Evolutionary conservation across 352 stramenopile genomes (phyloP).

Genomic region (Globisporangium apiculatum): DNA sequence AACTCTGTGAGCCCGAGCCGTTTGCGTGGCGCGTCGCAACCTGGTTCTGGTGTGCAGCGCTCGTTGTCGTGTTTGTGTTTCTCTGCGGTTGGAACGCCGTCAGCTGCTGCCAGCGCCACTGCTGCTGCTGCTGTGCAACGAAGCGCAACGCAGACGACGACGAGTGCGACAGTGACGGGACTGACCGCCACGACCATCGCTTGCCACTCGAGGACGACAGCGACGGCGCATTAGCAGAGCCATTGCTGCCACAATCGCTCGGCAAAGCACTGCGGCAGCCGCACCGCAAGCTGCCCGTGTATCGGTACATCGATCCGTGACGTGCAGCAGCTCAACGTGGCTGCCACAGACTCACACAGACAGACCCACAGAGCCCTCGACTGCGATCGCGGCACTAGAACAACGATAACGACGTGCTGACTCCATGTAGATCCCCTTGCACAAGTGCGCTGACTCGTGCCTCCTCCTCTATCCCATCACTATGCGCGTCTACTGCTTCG

Average conservation of each 20-base stretch:
- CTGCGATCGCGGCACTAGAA: too few species aligned
- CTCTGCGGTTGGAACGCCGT: slow-evolving; percentile 28
- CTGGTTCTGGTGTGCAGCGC: slow-evolving; percentile 65
- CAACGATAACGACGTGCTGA: too few species aligned
- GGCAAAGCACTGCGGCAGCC: slow-evolving; percentile 4
- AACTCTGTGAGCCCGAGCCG: slow-evolving; percentile 48
- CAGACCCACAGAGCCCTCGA: too few species aligned
- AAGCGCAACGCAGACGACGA: not conserved
- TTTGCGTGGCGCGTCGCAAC: slow-evolving; percentile 37
- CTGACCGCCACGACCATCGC: not conserved
- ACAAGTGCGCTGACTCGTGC: not conserved
- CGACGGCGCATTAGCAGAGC: slow-evolving; percentile 8
- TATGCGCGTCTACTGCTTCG: not conserved
- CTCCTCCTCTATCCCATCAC: slow-evolving; percentile 3
- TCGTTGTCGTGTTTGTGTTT: slow-evolving; percentile 29
- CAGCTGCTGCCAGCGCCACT: slow-evolving; percentile 13
- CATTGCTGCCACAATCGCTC: slow-evolving; percentile 5
- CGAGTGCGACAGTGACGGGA: too few species aligned
- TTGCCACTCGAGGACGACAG: not conserved
- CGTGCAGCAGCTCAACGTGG: too few species aligned
- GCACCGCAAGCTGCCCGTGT: slow-evolving; percentile 14
- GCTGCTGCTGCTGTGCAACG: slow-evolving; percentile 4
- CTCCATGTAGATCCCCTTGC: not conserved
- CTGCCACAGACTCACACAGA: too few species aligned
- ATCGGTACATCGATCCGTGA: slow-evolving; percentile 35